phyloP scores from a whole-genome alignment of 805 yeast species.

The Candida tammaniensis region DNA sequence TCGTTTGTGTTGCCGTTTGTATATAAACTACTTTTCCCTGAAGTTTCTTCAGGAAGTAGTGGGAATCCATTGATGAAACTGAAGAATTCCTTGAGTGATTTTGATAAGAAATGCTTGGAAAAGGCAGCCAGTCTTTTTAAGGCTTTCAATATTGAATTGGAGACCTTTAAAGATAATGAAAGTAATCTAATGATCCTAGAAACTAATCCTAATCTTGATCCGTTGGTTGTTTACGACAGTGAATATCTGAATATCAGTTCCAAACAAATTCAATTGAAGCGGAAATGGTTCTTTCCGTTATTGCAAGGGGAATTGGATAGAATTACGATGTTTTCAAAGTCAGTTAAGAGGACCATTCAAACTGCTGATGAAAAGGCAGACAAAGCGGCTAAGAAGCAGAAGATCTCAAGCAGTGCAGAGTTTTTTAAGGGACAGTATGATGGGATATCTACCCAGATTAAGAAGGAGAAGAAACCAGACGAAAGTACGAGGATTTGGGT shows the following conservation, averaged over 20 bases:
- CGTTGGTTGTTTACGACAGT: constrained; percentile 24
- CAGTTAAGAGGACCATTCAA: constrained; percentile 3
- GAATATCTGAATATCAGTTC: constrained; percentile 9
- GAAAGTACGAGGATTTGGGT: constrained; percentile 64
- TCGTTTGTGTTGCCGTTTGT: constrained; percentile 34
- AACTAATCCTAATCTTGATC: constrained; percentile 35
- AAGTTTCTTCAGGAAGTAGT: constrained; percentile 17
- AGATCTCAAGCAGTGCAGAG: constrained; percentile 32
- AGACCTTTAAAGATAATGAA: constrained; percentile 31
- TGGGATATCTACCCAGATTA: constrained; percentile 27
- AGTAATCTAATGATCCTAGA: constrained; percentile 26
- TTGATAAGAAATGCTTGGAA: constrained; percentile 31
- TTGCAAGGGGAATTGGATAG: constrained; percentile 33
- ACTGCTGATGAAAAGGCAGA: constrained; percentile 7
- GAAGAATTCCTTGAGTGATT: constrained; percentile 22
- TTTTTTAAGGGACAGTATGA: constrained; percentile 39
- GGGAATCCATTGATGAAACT: constrained; percentile 15
- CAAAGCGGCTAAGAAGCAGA: constrained; percentile 18
- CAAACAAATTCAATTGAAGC: constrained; percentile 24
- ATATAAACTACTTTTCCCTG: constrained; percentile 30
- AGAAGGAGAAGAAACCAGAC: constrained; percentile 22
- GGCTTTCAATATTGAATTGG: constrained; percentile 40
- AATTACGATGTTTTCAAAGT: constrained; percentile 6
- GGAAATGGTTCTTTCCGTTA: constrained; percentile 38
- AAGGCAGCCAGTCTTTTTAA: constrained; percentile 37